These are phyloP conservation scores for Phaffia tasmanica DNA, from an alignment of 768 basidiomycete species.

Conservation along the genomic window DNA sequence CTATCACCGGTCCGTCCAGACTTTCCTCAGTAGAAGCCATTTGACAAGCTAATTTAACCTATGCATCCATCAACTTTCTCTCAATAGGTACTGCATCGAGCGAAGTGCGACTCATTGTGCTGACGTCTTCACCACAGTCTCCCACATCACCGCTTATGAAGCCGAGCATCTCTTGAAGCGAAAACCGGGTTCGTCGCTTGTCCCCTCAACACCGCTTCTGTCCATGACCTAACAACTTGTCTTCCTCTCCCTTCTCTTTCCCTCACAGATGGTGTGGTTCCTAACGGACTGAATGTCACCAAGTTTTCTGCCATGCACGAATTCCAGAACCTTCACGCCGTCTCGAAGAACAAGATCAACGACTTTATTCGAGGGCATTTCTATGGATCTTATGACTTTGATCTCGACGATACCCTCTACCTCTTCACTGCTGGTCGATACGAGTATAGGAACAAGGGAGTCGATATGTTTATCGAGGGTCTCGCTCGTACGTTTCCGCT, in stretches of 20 bases:
- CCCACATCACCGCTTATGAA: conserved; percentile 97
- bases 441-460: conserved; percentile 98
- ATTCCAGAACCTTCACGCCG: conserved; percentile 89
- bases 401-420: conserved; percentile 63
- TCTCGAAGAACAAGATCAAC: conserved; percentile 92
- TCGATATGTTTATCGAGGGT: conserved; percentile 98
- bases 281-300: conserved; percentile 95
- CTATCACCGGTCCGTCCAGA: conserved; percentile 55
- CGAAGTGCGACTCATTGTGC: conserved; percentile 86
- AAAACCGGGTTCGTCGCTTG: conserved; percentile 49
- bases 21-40: neutral
- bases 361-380: conserved; percentile 97
- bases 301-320: conserved; percentile 99
- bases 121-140: conserved; percentile 96
- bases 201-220: conserved; percentile 45
- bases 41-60: conserved; percentile 8
- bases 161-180: conserved; percentile 90
- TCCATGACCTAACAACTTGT: conserved; percentile 71
- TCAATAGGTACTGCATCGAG: conserved; percentile 78
- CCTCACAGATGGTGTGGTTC: conserved; percentile 68
- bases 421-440: conserved; percentile 99
- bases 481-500: conserved; percentile 54
- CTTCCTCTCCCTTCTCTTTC: conserved; percentile 4
- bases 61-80: neutral
- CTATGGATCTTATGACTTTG: conserved; percentile 94